Conservation (phyloP, 2,329 filamentous ascomycete species). For the Pseudopyricularia javanii region DNA sequence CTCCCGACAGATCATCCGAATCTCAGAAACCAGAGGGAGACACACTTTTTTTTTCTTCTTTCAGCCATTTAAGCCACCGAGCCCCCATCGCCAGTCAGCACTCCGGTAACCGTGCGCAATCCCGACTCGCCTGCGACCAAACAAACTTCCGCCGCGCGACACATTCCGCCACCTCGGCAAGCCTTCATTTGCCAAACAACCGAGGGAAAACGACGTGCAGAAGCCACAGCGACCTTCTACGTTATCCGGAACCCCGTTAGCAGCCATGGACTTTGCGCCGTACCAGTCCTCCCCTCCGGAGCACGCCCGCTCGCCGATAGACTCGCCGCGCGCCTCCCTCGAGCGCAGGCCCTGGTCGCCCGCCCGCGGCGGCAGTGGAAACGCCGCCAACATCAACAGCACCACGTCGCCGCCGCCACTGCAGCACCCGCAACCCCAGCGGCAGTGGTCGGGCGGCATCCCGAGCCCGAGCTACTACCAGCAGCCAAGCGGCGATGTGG, state of each 20-base stretch:
- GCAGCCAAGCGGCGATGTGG: conserved; percentile 9
- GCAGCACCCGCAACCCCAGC: conserved; percentile 44
- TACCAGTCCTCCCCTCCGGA: conserved; percentile 92
- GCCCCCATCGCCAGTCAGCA: too few relatives aligned
- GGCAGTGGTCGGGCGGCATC: conserved; percentile 36
- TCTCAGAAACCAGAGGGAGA: neutral
- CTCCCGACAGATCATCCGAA: neutral
- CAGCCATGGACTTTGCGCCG: conserved; percentile 80
- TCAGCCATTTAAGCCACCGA: too few relatives aligned
- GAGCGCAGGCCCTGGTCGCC: conserved; percentile 43
- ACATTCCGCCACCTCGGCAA: neutral
- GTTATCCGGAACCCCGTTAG: neutral
- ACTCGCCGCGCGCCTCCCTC: conserved; percentile 46
- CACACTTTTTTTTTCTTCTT: neutral
- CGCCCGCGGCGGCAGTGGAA: conserved; percentile 25
- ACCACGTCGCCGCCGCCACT: conserved; percentile 29
- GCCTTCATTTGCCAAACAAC: neutral
- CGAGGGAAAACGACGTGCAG: neutral
- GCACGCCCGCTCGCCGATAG: conserved; percentile 64
- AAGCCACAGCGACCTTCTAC: neutral
- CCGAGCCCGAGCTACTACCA: conserved; percentile 19
- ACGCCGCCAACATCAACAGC: conserved; percentile 24
- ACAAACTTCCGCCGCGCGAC: too few relatives aligned
- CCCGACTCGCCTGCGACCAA: too few relatives aligned
- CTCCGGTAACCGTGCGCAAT: too few relatives aligned